phyloP scores from a whole-genome alignment of 1,284 basidiomycete genomes.

The Ceratobasidium sp. region DNA sequence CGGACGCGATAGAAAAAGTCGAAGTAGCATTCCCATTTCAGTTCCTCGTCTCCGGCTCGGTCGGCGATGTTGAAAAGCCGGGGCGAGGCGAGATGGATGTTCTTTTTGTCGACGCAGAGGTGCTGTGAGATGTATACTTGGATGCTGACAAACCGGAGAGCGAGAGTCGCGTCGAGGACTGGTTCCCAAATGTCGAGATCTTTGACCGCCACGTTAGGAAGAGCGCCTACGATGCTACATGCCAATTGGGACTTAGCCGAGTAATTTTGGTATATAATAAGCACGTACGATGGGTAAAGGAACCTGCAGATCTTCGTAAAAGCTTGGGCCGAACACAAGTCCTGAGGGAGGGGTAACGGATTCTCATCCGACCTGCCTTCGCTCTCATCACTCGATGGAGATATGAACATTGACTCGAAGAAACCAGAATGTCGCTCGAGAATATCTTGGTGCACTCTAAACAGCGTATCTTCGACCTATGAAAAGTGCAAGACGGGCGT shows the following conservation, averaged over 20 bases:
- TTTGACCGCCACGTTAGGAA: background rate
- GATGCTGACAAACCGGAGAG: background rate
- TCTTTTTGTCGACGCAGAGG: background rate
- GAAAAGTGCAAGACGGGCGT: too few relatives aligned
- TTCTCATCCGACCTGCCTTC: conserved; percentile 8
- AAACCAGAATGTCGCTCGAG: background rate
- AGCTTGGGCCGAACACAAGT: background rate
- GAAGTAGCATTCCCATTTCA: background rate
- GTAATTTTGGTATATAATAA: background rate
- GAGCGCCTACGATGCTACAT: background rate
- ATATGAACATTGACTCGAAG: background rate
- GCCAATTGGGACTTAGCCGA: background rate
- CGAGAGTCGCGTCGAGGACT: conserved; percentile 11
- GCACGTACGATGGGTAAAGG: conserved; percentile 13
- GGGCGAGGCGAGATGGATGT: background rate
- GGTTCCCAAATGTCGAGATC: conserved; percentile 16
- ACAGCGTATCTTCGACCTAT: conserved; percentile 2
- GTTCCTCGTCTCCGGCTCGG: background rate
- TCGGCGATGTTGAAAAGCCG: background rate
- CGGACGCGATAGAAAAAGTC: too few relatives aligned
- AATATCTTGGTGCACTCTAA: conserved; percentile 11
- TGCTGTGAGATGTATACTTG: background rate
- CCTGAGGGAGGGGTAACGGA: background rate
- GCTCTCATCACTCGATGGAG: background rate
- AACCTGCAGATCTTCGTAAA: conserved; percentile 14